These are phyloP conservation scores for Lactuca saligna DNA, from an alignment of 129 eudicot genomes.

Conservation along the genomic window DNA sequence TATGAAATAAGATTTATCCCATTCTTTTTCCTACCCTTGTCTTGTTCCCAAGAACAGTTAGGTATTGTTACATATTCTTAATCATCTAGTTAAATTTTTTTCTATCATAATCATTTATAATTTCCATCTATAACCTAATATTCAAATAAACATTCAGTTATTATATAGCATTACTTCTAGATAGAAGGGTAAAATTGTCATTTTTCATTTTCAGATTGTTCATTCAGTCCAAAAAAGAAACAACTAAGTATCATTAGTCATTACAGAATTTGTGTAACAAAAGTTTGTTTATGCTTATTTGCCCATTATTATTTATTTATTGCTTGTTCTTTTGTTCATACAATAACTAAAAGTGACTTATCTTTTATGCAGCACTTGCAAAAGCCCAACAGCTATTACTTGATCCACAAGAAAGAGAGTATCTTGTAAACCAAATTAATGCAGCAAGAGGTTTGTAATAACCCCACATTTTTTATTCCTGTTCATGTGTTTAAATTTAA, in stretches of 20 bases:
- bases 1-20: too few relatives aligned
- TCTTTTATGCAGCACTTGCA: slow-evolving; percentile 71
- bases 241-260: too few relatives aligned
- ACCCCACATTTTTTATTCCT: neutral
- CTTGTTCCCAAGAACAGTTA: too few relatives aligned
- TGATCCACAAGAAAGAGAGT: slow-evolving; percentile 91
- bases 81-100: too few relatives aligned
- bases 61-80: too few relatives aligned
- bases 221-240: too few relatives aligned
- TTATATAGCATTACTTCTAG: neutral
- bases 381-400: slow-evolving; percentile 95
- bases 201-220: too few relatives aligned
- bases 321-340: neutral
- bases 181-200: neutral
- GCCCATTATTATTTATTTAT: slow-evolving; percentile 1
- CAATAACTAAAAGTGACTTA: slow-evolving; percentile 1
- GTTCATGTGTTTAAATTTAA: slow-evolving; percentile 3
- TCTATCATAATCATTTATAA: too few relatives aligned
- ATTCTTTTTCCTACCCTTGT: too few relatives aligned
- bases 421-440: slow-evolving; percentile 78
- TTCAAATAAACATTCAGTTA: too few relatives aligned
- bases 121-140: too few relatives aligned
- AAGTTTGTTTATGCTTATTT: neutral
- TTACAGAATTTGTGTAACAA: too few relatives aligned
- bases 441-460: slow-evolving; percentile 79